Base-by-base conservation (phyloP, 2,329 filamentous ascomycete genomes). In the Colletotrichum musae region DNA sequence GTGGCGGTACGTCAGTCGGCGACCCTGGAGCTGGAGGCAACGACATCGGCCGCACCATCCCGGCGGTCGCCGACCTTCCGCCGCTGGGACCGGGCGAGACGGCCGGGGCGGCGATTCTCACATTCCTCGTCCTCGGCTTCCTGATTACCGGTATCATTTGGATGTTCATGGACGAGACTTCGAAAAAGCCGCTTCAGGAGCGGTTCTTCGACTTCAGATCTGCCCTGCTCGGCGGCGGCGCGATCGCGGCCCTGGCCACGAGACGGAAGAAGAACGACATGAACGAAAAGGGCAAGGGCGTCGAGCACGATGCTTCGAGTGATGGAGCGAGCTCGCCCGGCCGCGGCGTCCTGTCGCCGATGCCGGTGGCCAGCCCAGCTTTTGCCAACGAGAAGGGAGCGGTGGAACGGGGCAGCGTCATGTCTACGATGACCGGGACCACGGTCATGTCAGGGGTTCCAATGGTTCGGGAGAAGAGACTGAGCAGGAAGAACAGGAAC, bases 101-200 rank as follows among this genome's bases (percentile, higher is more conserved):
- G 71, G 91, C 88, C 6, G 93, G 92, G 12, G 93, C 92, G 45
- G 88, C 88, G 12, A 87, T 94, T 69, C 72, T 85, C 58, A 95
- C 92, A 1, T 80, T 88, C 3, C 57, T 90, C 6, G 77, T 91
- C 3, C 76, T 93, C 1, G 75, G 85, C 6, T 79, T 83, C 6
- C 80, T 93, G 47, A 70, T 91, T 26, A 84, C 84, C 1, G 88
- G 88, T n/a, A 74, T 85, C 6, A 52, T 80, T 6, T 88, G 85
- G 79, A 79, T 88, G 71, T 66, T 87, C 18, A 66, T 82, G 21
- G 87, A 89, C 70, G 87, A 89, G 73, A 79, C 75, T 6, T 80
- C 77, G 1, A 75, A 80, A 16, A 77, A 77, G 67, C 74, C 77
- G 0, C 65, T 76, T 1, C 32, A 77, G 7, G 71, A 81, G 52